Percentiles rank a stretch among this genome's conserved stretches.
Evolutionary conservation across 371 early-diverging fungal species (phyloP).

Genomic region (Mucor saturninus): DNA sequence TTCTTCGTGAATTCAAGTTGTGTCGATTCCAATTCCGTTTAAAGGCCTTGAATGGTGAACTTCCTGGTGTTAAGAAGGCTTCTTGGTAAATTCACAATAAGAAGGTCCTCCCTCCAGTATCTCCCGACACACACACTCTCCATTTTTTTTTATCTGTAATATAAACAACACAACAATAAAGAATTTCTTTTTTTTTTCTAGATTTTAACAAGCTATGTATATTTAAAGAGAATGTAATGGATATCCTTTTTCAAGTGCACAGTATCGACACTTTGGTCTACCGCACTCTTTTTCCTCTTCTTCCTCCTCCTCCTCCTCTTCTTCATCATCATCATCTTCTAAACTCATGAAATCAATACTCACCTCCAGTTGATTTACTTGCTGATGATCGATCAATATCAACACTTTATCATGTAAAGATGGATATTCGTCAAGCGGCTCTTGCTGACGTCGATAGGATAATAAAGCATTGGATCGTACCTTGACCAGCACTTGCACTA

Average conservation of each 20-base stretch:
- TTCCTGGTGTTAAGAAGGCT: constrained; percentile 85
- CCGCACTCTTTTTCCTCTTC: constrained; percentile 3
- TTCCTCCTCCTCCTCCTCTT: not conserved
- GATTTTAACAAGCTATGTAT: constrained; percentile 2
- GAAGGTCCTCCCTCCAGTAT: not conserved
- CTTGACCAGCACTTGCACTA: constrained; percentile 11
- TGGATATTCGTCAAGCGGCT: not conserved
- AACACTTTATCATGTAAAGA: constrained; percentile 15
- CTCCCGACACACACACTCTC: too few relatives aligned
- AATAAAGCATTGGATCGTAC: constrained; percentile 5
- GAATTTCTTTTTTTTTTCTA: not conserved
- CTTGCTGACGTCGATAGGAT: constrained; percentile 11
- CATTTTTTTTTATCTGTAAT: not conserved
- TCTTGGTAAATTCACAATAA: constrained; percentile 66
- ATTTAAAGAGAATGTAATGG: constrained; percentile 14
- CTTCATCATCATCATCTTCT: constrained; percentile 5
- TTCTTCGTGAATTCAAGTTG: constrained; percentile 79
- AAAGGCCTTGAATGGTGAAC: constrained; percentile 81
- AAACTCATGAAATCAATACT: constrained; percentile 9
- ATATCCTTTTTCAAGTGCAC: constrained; percentile 27
- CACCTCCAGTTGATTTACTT: constrained; percentile 6
- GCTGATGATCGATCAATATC: constrained; percentile 16
- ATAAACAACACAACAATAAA: constrained; percentile 2
- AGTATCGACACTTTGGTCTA: constrained; percentile 25
- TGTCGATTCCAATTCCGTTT: constrained; percentile 85